Evolutionary conservation across 176 grass and related monocot genomes (phyloP).

Genomic region (Oryza glaberrima): DNA sequence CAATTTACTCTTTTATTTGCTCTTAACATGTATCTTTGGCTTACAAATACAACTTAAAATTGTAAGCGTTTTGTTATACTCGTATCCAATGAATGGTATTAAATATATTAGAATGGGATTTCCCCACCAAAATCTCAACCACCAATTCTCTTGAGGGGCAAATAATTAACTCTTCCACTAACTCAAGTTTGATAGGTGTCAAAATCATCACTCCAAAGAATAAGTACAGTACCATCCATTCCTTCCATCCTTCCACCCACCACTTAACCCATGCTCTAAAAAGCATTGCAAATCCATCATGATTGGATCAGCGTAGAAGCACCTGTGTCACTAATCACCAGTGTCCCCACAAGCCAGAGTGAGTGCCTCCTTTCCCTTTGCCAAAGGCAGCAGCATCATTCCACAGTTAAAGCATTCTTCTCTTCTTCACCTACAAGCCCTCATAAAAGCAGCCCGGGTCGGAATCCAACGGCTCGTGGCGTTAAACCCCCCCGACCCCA

Average conservation of each 20-base stretch:
- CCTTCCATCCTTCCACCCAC: not conserved
- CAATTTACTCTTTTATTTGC: no score
- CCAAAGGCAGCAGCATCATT: conserved; percentile 23
- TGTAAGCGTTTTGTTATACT: no score
- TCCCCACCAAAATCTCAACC: no score
- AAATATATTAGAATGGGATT: no score
- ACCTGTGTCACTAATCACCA: not conserved
- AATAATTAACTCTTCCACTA: no score
- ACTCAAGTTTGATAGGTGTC: no score
- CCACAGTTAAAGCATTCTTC: not conserved
- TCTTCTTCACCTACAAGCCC: not conserved
- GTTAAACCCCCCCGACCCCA: conserved; percentile 46
- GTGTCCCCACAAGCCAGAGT: not conserved
- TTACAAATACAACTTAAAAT: no score
- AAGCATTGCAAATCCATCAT: not conserved
- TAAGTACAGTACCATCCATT: not conserved
- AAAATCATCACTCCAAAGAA: not conserved
- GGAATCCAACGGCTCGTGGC: conserved; percentile 3
- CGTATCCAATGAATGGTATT: no score
- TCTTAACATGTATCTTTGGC: no score
- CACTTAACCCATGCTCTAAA: not conserved
- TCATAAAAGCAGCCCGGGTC: conserved; percentile 23
- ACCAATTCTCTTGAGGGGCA: no score
- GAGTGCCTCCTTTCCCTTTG: not conserved
- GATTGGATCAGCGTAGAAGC: not conserved